A percentile compares a stretch with the other conserved stretches of the same genome.
Conservation (phyloP, 1,284 basidiomycete genomes). For the Moesziomyces parantarcticus region DNA sequence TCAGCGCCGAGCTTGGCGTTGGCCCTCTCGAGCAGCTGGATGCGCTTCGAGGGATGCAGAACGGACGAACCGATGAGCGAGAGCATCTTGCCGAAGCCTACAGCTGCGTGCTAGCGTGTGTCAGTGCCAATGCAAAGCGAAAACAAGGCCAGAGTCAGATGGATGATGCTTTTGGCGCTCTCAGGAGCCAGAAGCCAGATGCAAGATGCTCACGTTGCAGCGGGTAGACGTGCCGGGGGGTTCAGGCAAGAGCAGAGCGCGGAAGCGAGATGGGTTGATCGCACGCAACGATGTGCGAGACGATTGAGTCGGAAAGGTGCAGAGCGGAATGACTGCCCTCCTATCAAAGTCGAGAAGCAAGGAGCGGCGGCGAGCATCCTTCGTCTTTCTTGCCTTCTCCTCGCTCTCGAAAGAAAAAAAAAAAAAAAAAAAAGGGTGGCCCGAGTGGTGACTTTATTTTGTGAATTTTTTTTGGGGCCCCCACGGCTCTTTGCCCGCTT, state of each 20-base stretch:
- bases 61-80: slow-evolving; percentile 68
- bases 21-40: slow-evolving; percentile 76
- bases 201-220: too few species aligned
- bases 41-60: slow-evolving; percentile 73
- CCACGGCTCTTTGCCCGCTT: too few species aligned
- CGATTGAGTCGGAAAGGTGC: slow-evolving; percentile 42
- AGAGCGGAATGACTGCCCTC: slow-evolving; percentile 48
- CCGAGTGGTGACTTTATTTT: too few species aligned
- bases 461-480: neutral
- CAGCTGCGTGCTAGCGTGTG: neutral
- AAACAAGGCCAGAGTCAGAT: too few species aligned
- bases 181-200: too few species aligned
- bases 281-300: slow-evolving; percentile 25
- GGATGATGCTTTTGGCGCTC: too few species aligned
- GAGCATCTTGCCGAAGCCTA: slow-evolving; percentile 43
- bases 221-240: too few species aligned
- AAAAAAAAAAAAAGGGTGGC: slow-evolving; percentile 1
- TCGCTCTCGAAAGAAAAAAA: slow-evolving; percentile 1
- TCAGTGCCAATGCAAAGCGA: neutral
- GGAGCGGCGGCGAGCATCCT: slow-evolving; percentile 10
- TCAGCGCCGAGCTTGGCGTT: slow-evolving; percentile 69
- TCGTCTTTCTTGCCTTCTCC: slow-evolving; percentile 12
- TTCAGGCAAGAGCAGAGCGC: slow-evolving; percentile 6
- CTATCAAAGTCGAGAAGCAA: slow-evolving; percentile 40
- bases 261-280: slow-evolving; percentile 12